Evolutionary conservation across 352 stramenopile species (phyloP), one percentile per base, ranked within the genome.

Genomic region (Globisporangium iwayamae): DNA sequence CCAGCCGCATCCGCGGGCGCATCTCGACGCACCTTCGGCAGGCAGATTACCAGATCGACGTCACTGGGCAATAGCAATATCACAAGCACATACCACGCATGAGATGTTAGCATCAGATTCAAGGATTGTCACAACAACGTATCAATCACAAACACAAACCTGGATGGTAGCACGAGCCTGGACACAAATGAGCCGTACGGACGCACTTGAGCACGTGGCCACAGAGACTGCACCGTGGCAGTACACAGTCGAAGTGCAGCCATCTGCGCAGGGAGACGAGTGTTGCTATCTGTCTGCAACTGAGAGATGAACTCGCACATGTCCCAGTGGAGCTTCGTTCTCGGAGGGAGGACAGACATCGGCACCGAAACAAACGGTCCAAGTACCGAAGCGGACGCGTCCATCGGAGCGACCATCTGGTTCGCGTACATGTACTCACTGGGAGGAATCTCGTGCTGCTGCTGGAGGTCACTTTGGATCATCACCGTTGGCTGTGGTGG

Each of bases 161-260:
- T 98, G 28, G 93, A 98, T 9, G 97, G 97, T 11, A 99, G 81
- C 53, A 96, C 91, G 25, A 99, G 84, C 20, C 96, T 79, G 3
- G 96, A 98, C 36, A 98, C 93, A 76, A 98, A 98, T 28, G 95
- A 99, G 4, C 97, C 97, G 67, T 99, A 99, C 52, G 96, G 89
- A 58, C 98, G 97, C 16, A 99, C 95, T 77, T 98, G 94, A 39
- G 96, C 96, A 48, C 96, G 86, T 8, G 96, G 96, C 96, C 96
- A 98, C 30, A 98, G 64, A 4, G 89, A 93, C 61, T 93, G 85
- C 10, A 97, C 89, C 11, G 87, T 86, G 13, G 80, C 83, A 25
- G 78, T 93, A 65, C 87, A 96, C 57, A 94, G 73, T 2, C 83
- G 78, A 65, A 90, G 78, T 0, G 84, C 84, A 18, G 81, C 85